These are phyloP conservation scores for Hymenoscyphus albidus DNA, from an alignment of 2,329 filamentous ascomycete species.

Conservation along the genomic window DNA sequence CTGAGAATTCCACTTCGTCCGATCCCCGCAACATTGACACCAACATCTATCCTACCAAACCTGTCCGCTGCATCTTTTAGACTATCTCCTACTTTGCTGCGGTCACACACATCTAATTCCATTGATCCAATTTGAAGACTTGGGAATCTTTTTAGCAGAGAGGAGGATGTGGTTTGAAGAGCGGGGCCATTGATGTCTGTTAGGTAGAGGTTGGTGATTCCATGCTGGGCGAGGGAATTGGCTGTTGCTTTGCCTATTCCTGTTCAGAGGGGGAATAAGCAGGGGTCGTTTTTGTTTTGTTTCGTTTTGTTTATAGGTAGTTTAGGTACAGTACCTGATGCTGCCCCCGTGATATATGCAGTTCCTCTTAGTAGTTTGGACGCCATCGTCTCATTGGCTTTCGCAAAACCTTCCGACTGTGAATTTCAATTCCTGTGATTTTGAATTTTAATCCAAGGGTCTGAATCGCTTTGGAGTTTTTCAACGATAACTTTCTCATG, in stretches of 20 bases:
- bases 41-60: slow-evolving; percentile 53
- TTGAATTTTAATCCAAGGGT: too few relatives aligned
- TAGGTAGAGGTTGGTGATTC: slow-evolving; percentile 45
- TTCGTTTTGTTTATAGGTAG: background rate
- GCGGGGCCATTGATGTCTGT: slow-evolving; percentile 42
- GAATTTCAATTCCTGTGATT: too few relatives aligned
- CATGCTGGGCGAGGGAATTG: slow-evolving; percentile 45
- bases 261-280: slow-evolving; percentile 21
- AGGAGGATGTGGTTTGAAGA: slow-evolving; percentile 34
- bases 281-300: too few relatives aligned
- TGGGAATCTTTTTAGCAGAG: slow-evolving; percentile 39
- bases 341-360: slow-evolving; percentile 47
- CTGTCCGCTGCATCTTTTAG: slow-evolving; percentile 40
- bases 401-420: background rate
- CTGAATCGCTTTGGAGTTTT: too few relatives aligned
- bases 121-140: slow-evolving; percentile 40
- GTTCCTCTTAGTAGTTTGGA: slow-evolving; percentile 42
- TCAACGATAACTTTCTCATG: too few relatives aligned
- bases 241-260: slow-evolving; percentile 48
- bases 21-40: slow-evolving; percentile 54
- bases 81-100: slow-evolving; percentile 41
- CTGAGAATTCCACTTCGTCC: slow-evolving; percentile 41
- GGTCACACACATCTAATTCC: slow-evolving; percentile 44
- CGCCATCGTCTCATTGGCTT: slow-evolving; percentile 16
- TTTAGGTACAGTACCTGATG: slow-evolving; percentile 39